A percentile compares a stretch with the other conserved stretches of the same genome.
These are phyloP conservation scores for Spathaspora boniae DNA, from an alignment of 805 yeast genomes.

Conservation along the genomic window DNA sequence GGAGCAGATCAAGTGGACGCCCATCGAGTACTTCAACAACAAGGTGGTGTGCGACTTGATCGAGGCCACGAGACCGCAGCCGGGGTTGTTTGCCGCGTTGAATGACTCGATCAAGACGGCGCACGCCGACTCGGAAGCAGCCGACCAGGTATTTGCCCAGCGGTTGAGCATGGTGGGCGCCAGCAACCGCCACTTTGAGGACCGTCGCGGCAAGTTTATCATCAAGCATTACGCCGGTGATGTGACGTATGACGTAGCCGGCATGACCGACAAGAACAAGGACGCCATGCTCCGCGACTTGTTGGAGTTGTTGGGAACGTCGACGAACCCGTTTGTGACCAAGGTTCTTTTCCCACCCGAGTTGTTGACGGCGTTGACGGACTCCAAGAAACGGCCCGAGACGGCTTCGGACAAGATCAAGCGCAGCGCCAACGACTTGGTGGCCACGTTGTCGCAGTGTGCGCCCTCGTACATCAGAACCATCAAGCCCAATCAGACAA, in stretches of 20 bases:
- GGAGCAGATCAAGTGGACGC: slow-evolving; percentile 96
- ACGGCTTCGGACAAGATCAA: slow-evolving; percentile 96
- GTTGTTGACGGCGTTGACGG: slow-evolving; percentile 35
- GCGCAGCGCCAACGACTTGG: slow-evolving; percentile 83
- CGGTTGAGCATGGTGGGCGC: slow-evolving; percentile 78
- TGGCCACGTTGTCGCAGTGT: slow-evolving; percentile 84
- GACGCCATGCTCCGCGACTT: slow-evolving; percentile 89
- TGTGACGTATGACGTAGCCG: slow-evolving; percentile 83
- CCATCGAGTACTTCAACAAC: slow-evolving; percentile 93
- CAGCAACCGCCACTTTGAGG: slow-evolving; percentile 81
- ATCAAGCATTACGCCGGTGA: slow-evolving; percentile 98
- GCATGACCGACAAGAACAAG: slow-evolving; percentile 95
- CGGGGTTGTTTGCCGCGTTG: slow-evolving; percentile 93
- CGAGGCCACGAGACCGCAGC: slow-evolving; percentile 84
- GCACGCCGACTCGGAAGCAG: slow-evolving; percentile 94
- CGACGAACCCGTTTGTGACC: slow-evolving; percentile 68
- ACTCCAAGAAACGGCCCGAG: slow-evolving; percentile 79
- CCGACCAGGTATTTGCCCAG: slow-evolving; percentile 94
- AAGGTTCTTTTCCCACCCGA: slow-evolving; percentile 42
- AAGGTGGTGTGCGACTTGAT: slow-evolving; percentile 95
- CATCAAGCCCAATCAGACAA: slow-evolving; percentile 93
- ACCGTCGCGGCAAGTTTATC: slow-evolving; percentile 81
- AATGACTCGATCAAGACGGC: slow-evolving; percentile 98
- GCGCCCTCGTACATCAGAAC: slow-evolving; percentile 96
- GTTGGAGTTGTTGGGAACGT: slow-evolving; percentile 70